These are phyloP conservation scores for Lachnellula hyalina DNA, from an alignment of 2,329 filamentous ascomycete genomes.

Conservation along the genomic window DNA sequence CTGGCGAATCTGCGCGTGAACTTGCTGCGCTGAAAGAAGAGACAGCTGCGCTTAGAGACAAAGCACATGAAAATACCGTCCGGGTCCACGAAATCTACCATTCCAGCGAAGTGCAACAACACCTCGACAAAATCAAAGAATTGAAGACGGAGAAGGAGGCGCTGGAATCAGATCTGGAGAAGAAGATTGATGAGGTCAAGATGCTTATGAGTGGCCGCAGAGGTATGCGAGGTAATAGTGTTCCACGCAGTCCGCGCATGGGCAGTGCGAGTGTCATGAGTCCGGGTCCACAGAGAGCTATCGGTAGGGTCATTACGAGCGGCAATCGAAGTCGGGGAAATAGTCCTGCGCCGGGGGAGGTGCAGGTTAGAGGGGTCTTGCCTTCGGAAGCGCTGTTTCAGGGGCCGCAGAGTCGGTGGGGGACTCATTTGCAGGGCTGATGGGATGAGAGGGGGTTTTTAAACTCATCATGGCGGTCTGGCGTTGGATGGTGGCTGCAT, in stretches of 20 bases:
- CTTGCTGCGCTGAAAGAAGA: conserved; percentile 16
- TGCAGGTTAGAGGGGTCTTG: background rate
- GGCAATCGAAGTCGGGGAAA: conserved; percentile 20
- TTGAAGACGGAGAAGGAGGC: conserved; percentile 19
- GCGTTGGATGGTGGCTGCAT: background rate
- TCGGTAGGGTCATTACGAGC: conserved; percentile 9
- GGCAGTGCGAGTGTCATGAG: conserved; percentile 22
- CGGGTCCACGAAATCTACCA: conserved; percentile 26
- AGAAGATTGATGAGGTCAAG: conserved; percentile 35
- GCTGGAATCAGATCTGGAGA: conserved; percentile 36
- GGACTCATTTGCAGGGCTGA: conserved; percentile 14
- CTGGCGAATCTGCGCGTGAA: conserved; percentile 15
- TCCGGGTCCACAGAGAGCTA: conserved; percentile 15
- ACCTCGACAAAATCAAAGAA: conserved; percentile 31
- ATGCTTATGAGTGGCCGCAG: conserved; percentile 37
- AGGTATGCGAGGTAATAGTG: conserved; percentile 26
- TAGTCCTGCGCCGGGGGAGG: conserved; percentile 21
- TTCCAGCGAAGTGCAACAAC: conserved; percentile 13
- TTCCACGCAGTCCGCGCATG: conserved; percentile 29
- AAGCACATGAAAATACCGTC: conserved; percentile 24
- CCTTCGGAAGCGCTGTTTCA: conserved; percentile 14
- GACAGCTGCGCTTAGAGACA: conserved; percentile 11
- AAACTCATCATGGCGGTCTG: background rate
- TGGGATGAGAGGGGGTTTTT: background rate
- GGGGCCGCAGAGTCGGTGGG: conserved; percentile 8